A percentile compares a stretch with the other conserved stretches of the same genome.
phyloP scores from a whole-genome alignment of 345 rosid genomes.

The Aethionema arabicum region DNA sequence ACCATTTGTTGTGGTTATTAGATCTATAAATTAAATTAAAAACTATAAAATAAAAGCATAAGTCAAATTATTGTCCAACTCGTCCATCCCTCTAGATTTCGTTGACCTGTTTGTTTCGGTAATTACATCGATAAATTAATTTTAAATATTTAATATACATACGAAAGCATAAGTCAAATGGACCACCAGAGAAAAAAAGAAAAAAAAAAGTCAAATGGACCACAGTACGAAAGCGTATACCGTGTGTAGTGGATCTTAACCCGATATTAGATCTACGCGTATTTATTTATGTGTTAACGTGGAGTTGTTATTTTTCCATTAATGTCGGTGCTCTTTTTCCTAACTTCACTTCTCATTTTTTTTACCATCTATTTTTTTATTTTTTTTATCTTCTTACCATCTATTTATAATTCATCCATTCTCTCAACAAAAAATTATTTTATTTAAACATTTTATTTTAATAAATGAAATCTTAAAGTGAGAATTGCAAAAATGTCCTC shows the following conservation, averaged over 20 bases:
- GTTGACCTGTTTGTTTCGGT: conserved; percentile 4
- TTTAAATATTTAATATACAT: not conserved
- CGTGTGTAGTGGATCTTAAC: conserved; percentile 29
- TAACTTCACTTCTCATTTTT: conserved; percentile 27
- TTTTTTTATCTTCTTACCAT: no score
- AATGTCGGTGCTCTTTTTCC: conserved; percentile 35
- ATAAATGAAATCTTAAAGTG: no score
- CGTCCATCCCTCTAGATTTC: conserved; percentile 17
- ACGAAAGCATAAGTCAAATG: not conserved
- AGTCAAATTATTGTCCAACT: conserved; percentile 2
- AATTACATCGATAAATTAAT: not conserved
- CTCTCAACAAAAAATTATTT: conserved; percentile 5
- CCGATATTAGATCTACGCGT: no score
- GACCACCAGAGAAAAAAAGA: no score
- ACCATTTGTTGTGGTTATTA: not conserved
- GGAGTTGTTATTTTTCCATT: conserved; percentile 34
- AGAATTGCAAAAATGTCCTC: no score
- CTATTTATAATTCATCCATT: conserved; percentile 2
- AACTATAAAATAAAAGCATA: not conserved
- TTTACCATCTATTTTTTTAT: conserved; percentile 20
- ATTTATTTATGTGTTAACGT: conserved; percentile 25
- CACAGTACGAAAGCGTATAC: conserved; percentile 10
- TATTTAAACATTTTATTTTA: not conserved
- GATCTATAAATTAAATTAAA: no score
- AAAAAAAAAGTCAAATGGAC: no score